Base-by-base conservation (phyloP, 495 filamentous ascomycete species). In the Talaromyces proteolyticus region DNA sequence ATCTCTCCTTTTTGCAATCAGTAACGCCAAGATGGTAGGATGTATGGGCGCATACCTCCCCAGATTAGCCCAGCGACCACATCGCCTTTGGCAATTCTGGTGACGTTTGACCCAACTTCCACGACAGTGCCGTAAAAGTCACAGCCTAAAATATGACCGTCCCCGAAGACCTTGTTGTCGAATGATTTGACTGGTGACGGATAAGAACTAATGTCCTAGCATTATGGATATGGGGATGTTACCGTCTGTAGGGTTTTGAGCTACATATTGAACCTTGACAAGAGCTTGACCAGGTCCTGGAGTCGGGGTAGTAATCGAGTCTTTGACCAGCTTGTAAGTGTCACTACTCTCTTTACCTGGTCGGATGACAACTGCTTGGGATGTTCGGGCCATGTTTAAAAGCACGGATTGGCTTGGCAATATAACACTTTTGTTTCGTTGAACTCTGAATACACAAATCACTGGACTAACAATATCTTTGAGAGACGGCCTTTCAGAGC, bases 61-160 rank as follows among this genome's bases (percentile, higher is more conserved):
- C 59, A 60, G 10, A 66, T 50, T 8, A 66, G 41, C 14, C 53
- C 61, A 2, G 59, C 66, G 1, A 61, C 42, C 14, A 57, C n/a
- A 53, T 65, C 60, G n/a, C 80, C 80, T 0, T 52, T 44, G 20
- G 66, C 60, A 56, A 77, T 67, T 2, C 56, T 24, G 18, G 55
- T 74, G 6, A 77, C 76, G 11, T 16, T 52, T 2, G 56, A 47
- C 19, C 80, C 80, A n/a, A 79, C 60, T 17, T 66, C 68, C 7
- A 59, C 63, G 14, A 84, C 63, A 4, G 69, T 65, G 29, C 81
- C 81, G 2, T 76, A 67, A 19, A 77, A 65, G 51, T 85, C 81
- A 50, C 59, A 62, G 21, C 79, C 79, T 2, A 82, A 58, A 20
- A 78, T 61, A 11, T 55, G 58, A 2, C 58, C 63, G n/a, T 64